Base-by-base conservation (phyloP, 1,284 basidiomycete species). In the Cutaneotrichosporon sp. region DNA sequence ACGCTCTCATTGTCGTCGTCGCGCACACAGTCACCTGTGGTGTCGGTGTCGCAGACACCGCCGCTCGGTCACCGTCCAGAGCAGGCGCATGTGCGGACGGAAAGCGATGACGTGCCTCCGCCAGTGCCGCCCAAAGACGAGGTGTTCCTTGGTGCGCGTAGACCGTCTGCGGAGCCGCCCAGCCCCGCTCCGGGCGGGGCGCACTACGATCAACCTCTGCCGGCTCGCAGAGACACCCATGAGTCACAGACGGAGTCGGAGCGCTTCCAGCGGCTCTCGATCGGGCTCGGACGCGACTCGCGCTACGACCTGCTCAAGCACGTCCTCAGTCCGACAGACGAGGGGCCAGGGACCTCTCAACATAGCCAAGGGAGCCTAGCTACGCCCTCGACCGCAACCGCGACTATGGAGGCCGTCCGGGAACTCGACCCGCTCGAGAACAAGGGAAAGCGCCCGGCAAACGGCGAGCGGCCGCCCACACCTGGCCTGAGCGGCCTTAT, bases 71-170 rank as follows among this genome's bases (percentile, higher is more conserved):
- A 42, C 7, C 16, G 38, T 5, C 38, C 38, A 42, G 38, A 42
- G 3, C 38, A n/a, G n/a, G 38, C 38, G 38, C 38, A 42, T 18
- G 38, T 42, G 18, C 38, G 18, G 18, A 42, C 18, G 38, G 38
- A n/a, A 16, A n/a, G 18, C 8, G 38, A 42, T 18, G 38, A 20
- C 18, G 16, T 6, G 18, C 47, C 47, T 8, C 47, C 47, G 6
- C 47, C 47, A 16, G 47, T 50, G 47, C 47, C 47, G 4, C 47
- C 27, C 14, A 50, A 50, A 18, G 47, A 50, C 27, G 47, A 50
- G 4, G 18, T 50, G 18, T 29, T 46, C 45, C 22, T 25, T 22
- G 10, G 22, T 46, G 24, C 22, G 14, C 22, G 18, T 6, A 25
- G 45, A 16, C 18, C 38, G 4, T 42, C 38, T 42, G 38, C 38